Conservation (phyloP, 371 early-diverging fungal species). For the Mucor circinelloides region DNA sequence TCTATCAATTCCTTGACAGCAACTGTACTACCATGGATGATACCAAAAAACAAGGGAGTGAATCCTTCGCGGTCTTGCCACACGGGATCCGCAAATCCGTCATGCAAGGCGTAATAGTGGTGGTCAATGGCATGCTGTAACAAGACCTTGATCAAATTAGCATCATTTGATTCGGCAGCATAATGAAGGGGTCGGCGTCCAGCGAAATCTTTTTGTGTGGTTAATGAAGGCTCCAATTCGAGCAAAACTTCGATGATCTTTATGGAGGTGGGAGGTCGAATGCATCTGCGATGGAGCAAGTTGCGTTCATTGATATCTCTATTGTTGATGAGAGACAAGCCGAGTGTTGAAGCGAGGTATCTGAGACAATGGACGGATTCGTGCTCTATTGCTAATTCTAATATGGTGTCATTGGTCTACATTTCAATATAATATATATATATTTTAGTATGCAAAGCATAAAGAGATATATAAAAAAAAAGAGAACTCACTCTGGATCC, state of each 20-base stretch:
- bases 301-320: slow-evolving; percentile 70
- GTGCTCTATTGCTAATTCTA: slow-evolving; percentile 57
- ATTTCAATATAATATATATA: no score
- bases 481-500: slow-evolving; percentile 14
- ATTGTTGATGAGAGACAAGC: slow-evolving; percentile 35
- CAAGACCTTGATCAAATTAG: slow-evolving; percentile 46
- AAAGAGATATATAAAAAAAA: not conserved
- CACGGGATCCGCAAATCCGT: slow-evolving; percentile 44
- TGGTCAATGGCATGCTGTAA: slow-evolving; percentile 49
- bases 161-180: slow-evolving; percentile 60
- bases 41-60: slow-evolving; percentile 71
- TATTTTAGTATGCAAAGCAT: not conserved
- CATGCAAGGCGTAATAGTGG: slow-evolving; percentile 36
- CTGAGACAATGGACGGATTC: slow-evolving; percentile 51
- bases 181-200: slow-evolving; percentile 75
- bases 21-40: slow-evolving; percentile 60
- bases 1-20: slow-evolving; percentile 59
- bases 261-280: slow-evolving; percentile 41
- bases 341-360: slow-evolving; percentile 42
- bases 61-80: slow-evolving; percentile 74
- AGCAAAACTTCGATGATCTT: slow-evolving; percentile 20
- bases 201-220: slow-evolving; percentile 55
- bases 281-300: slow-evolving; percentile 61
- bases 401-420: slow-evolving; percentile 51
- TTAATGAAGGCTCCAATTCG: slow-evolving; percentile 20